phyloP scores from a whole-genome alignment of 495 filamentous ascomycete species.

The Xylaria curta region DNA sequence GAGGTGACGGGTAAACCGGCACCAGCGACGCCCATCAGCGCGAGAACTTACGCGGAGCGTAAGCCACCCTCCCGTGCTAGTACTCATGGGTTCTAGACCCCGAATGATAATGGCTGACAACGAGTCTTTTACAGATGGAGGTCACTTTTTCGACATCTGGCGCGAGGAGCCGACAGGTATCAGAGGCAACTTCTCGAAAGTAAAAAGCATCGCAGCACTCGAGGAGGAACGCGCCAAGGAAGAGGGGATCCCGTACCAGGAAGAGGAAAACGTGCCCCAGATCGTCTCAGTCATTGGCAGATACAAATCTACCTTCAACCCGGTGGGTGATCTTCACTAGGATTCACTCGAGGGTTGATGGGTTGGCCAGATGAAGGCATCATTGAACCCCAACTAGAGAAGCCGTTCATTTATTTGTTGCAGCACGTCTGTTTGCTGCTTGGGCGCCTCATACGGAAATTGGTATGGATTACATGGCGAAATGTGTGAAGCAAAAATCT shows the following conservation, averaged over 20 bases:
- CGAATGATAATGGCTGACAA: not conserved
- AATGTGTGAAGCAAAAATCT: not conserved
- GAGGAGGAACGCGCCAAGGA: not conserved
- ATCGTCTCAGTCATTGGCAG: not conserved
- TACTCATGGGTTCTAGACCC: not conserved
- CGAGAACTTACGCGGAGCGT: not conserved
- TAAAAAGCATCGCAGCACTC: not conserved
- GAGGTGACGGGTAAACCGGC: not conserved
- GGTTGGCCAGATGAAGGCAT: not conserved
- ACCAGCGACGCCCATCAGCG: not conserved
- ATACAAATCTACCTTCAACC: not conserved
- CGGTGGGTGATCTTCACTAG: not conserved
- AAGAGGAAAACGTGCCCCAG: not conserved
- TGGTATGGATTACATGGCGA: not conserved
- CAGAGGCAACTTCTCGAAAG: not conserved
- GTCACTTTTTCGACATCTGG: not conserved
- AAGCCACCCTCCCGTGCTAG: not conserved
- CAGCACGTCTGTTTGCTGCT: not conserved
- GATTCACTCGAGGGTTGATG: not conserved
- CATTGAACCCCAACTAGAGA: not conserved
- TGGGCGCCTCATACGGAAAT: not conserved
- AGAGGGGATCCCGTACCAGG: not conserved
- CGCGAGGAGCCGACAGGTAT: not conserved
- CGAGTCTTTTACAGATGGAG: not conserved
- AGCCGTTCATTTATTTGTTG: not conserved